Evolutionary conservation across 805 yeast genomes (phyloP).

Genomic region (Monosporozyma yasuniensis): DNA sequence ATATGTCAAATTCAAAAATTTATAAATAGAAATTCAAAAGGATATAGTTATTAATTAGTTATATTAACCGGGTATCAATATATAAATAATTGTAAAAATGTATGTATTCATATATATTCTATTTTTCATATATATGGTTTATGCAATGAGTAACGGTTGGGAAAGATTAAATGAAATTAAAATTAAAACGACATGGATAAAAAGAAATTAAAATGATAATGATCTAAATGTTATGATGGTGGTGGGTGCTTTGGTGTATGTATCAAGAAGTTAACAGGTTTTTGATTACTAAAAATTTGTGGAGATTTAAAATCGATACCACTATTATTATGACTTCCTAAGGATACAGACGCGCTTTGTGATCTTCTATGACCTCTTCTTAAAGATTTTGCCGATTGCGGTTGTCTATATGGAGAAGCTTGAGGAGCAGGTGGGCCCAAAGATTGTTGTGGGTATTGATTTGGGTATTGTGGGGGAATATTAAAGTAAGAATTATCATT

Average conservation of each 20-base stretch:
- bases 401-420: slow-evolving; percentile 1
- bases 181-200: not conserved
- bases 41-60: no score
- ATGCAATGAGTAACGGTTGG: not conserved
- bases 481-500: slow-evolving; percentile 1
- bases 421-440: not conserved
- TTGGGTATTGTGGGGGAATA: not conserved
- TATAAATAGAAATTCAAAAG: no score
- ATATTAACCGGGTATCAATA: not conserved
- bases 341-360: slow-evolving; percentile 19
- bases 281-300: slow-evolving; percentile 9
- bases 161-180: not conserved
- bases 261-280: slow-evolving; percentile 25
- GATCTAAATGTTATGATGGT: slow-evolving; percentile 10
- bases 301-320: slow-evolving; percentile 8
- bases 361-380: slow-evolving; percentile 21
- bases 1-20: no score
- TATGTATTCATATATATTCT: not conserved
- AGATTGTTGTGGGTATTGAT: slow-evolving; percentile 1
- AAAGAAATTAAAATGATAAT: not conserved
- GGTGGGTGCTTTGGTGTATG: slow-evolving; percentile 31
- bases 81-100: not conserved
- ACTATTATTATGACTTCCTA: not conserved
- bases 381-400: not conserved
- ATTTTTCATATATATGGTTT: not conserved